Base-by-base conservation (phyloP, 345 rosid genomes). In the Populus pruinosa region DNA sequence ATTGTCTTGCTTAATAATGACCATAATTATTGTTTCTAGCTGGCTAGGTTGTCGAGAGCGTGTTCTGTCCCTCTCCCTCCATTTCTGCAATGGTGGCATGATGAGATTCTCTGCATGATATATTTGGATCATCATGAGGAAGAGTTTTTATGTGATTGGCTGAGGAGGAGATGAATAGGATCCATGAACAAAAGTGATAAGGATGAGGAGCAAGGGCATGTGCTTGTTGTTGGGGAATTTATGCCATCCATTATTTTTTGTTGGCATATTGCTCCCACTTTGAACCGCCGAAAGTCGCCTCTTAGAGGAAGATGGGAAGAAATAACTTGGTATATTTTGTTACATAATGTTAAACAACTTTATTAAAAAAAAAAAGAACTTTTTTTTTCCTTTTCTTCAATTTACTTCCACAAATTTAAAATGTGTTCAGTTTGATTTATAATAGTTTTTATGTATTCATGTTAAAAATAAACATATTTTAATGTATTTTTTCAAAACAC, bases 121-220 rank as follows among this genome's bases (percentile, higher is more conserved):
- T 53, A 31, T 8, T 39, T 55, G 36, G n/a, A 73, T 7, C 21
- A 63, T 38, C 49, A 56, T 63, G 44, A 55, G 31, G 29, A 17
- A 29, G 44, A 33, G 6, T 47, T 20, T 31, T 49, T 39, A 63
- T 31, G 56, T 72, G 78, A 53, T 68, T 77, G 82, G 86, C 38
- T 44, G 82, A 68, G 83, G 78, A 21, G 67, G 69, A 73, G 78
- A 50, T 6, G 78, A 33, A 74, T 59, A 70, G 21, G 82, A 83
- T 84, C 80, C 87, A 75, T 77, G 59, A 75, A 79, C 14, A 70
- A 76, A 76, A 31, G 79, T 50, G 84, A 80, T 76, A 25, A 72
- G 80, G 76, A 8, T 55, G 61, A 69, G 65, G 72, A 33, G 71
- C 76, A 73, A 56, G 49, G 25, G 67, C 88, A 86, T 78, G 87